These are phyloP conservation scores for Neofusicoccum umdonicola DNA, from an alignment of 2,329 filamentous ascomycete genomes.

Conservation along the genomic window DNA sequence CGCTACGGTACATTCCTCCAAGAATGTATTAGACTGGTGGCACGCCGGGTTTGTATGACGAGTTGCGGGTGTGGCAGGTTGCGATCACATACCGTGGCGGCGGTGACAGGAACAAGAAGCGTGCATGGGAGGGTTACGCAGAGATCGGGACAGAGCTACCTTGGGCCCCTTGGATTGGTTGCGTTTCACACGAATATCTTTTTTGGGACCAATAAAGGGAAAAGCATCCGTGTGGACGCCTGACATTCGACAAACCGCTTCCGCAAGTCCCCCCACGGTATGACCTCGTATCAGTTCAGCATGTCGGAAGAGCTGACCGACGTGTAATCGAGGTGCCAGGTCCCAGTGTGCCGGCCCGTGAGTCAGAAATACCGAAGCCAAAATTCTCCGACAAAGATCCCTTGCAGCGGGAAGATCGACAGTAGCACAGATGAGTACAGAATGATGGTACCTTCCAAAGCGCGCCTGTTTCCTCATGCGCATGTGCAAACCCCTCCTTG, in stretches of 20 bases:
- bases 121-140: not conserved
- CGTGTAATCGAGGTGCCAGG: too few species aligned
- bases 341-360: too few species aligned
- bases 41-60: not conserved
- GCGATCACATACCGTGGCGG: not conserved
- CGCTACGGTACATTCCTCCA: not conserved
- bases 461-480: too few species aligned
- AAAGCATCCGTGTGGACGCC: not conserved
- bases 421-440: too few species aligned
- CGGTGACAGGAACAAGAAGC: slow-evolving; percentile 11
- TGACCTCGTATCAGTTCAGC: not conserved
- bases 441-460: too few species aligned
- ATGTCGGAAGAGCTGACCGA: not conserved
- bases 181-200: not conserved
- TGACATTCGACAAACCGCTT: not conserved
- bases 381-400: too few species aligned
- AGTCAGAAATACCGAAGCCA: too few species aligned
- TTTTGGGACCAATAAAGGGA: not conserved
- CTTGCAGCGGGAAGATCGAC: too few species aligned
- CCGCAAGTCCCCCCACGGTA: not conserved
- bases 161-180: not conserved
- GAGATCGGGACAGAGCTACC: not conserved
- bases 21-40: not conserved
- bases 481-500: too few species aligned
- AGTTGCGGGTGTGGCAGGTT: not conserved